A percentile compares a stretch with the other conserved stretches of the same genome.
These are phyloP conservation scores for Anisogramma anomala DNA, from an alignment of 2,329 filamentous ascomycete species.

Conservation along the genomic window DNA sequence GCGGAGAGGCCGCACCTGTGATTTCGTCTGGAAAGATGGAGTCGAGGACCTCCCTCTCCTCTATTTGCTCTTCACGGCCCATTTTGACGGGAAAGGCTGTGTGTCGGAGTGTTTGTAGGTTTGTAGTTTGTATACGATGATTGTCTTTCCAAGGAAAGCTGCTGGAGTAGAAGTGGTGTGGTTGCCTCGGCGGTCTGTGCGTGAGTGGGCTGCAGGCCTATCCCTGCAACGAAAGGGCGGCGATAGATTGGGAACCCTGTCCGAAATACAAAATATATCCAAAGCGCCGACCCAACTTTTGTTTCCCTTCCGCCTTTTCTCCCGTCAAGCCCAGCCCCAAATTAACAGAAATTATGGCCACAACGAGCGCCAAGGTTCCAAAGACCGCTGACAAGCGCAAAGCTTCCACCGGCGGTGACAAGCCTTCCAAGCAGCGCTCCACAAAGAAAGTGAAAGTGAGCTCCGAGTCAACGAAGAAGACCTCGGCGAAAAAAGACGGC, in stretches of 20 bases:
- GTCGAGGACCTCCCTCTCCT: slow-evolving; percentile 94
- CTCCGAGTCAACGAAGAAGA: slow-evolving; percentile 23
- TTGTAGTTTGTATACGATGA: not conserved
- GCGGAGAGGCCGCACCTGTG: slow-evolving; percentile 46
- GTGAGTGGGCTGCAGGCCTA: no score
- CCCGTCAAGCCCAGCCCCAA: not conserved
- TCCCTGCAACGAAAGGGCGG: no score
- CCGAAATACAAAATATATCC: no score
- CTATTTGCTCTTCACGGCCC: slow-evolving; percentile 77
- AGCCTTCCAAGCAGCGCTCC: slow-evolving; percentile 28
- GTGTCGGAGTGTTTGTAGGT: not conserved
- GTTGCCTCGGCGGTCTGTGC: no score
- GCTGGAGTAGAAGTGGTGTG: no score
- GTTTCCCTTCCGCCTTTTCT: slow-evolving; percentile 3
- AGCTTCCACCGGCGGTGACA: slow-evolving; percentile 33
- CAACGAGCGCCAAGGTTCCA: slow-evolving; percentile 29
- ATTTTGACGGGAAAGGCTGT: slow-evolving; percentile 28
- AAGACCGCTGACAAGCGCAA: slow-evolving; percentile 45
- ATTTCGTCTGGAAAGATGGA: slow-evolving; percentile 99
- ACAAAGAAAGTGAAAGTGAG: slow-evolving; percentile 45
- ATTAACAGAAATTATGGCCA: slow-evolving; percentile 30
- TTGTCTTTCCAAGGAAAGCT: no score
- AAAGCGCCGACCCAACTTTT: no score
- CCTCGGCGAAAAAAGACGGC: slow-evolving; percentile 23
- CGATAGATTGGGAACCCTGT: no score